phyloP scores from a whole-genome alignment of 2,329 filamentous ascomycete species.

The Rutstroemia sp. region DNA sequence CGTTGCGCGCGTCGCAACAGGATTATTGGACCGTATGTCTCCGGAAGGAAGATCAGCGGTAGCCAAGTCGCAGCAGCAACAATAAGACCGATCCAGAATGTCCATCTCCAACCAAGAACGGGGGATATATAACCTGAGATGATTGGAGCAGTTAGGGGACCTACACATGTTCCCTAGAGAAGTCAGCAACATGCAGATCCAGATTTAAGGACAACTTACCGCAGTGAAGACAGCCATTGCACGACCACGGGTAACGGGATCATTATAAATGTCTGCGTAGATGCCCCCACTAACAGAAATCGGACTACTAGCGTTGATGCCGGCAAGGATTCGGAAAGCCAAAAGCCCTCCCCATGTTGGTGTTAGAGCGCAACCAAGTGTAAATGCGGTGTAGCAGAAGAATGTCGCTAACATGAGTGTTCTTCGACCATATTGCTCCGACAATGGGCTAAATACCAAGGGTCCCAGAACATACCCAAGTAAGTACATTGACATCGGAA shows the following conservation, averaged over 20 bases:
- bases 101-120: slow-evolving; percentile 54
- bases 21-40: slow-evolving; percentile 53
- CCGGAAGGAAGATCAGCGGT: slow-evolving; percentile 54
- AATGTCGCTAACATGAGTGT: slow-evolving; percentile 57
- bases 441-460: slow-evolving; percentile 56
- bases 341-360: slow-evolving; percentile 55
- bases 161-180: slow-evolving; percentile 50
- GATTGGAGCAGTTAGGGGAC: slow-evolving; percentile 54
- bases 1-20: slow-evolving; percentile 51
- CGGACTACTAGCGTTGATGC: slow-evolving; percentile 48
- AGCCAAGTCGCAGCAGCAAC: slow-evolving; percentile 56
- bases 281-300: slow-evolving; percentile 57
- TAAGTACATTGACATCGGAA: slow-evolving; percentile 58
- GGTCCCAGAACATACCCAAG: slow-evolving; percentile 53
- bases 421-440: slow-evolving; percentile 55
- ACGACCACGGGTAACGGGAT: slow-evolving; percentile 47
- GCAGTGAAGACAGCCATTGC: slow-evolving; percentile 59
- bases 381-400: slow-evolving; percentile 59
- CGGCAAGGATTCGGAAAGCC: slow-evolving; percentile 54
- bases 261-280: slow-evolving; percentile 58
- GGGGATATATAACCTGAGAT: slow-evolving; percentile 53
- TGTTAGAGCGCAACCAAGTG: slow-evolving; percentile 55
- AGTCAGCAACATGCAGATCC: not conserved
- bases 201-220: slow-evolving; percentile 29
- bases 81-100: slow-evolving; percentile 53